Evolutionary conservation across 2,329 filamentous ascomycete genomes (phyloP), one percentile per base, ranked within the genome.

Genomic region (Ceratocystis cubensis): DNA sequence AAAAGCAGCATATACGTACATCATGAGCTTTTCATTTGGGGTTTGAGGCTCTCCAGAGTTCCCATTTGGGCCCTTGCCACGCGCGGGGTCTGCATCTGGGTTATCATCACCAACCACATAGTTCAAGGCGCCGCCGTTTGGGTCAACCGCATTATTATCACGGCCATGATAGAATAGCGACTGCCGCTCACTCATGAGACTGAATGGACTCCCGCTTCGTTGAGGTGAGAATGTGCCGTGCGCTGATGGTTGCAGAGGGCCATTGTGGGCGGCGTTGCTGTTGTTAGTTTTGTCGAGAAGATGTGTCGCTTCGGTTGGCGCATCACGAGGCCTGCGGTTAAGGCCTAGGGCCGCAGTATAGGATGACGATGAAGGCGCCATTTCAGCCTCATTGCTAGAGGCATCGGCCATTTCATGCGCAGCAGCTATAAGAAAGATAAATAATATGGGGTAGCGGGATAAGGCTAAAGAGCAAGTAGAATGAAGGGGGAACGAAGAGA

Each of bases 101-200:
- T 44, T 17, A 8, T 63, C 61, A 28, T 57, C 61, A 4, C 57
- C 48, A 2, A 66, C 20, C 25, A 63, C 61, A 20, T 66, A 63
- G 25, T 50, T 17, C 37, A 63, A 25, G 15, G 22, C 46, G 22
- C 22, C 46, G 6, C 61, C 41, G 22, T 28, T 48, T n/a, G 22
- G 28, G 7, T 44, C 48, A 8, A 53, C 22, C 3, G 10, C 20
- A 15, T 6, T 41, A 8, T 53, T 46, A 6, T 66, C 65, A 20
- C 48, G 65, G 22, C 61, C 61, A 30, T 50, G 59, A 22, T 46
- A 25, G 37, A 66, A 46, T 15, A 63, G 61, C 37, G 61, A 63
- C 33, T 66, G 61, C 10, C 17, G 44, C 45, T 66, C 65, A 20
- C 65, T 66, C 48, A 48, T 41, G 22, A 66, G 50, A n/a, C 65